A percentile compares a stretch with the other conserved stretches of the same genome.
phyloP scores from a whole-genome alignment of 768 basidiomycete species.

The Leccinum rimulosum region DNA sequence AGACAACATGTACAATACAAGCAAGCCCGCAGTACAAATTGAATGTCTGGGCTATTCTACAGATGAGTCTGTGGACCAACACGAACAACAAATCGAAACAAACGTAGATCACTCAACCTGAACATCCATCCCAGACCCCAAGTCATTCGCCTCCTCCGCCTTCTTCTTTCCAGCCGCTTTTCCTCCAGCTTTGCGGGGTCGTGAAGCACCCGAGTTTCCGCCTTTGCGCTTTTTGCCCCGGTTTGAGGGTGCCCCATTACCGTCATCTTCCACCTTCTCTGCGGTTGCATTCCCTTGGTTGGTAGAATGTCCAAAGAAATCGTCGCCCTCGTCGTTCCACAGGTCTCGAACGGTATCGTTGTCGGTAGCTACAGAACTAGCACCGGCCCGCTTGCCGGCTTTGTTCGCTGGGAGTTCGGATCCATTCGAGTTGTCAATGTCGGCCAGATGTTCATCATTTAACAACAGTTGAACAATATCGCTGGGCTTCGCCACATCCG shows the following conservation, averaged over 20 bases:
- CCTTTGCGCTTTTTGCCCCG: constrained; percentile 36
- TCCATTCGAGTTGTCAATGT: constrained; percentile 50
- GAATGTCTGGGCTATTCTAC: constrained; percentile 32
- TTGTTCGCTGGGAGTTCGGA: constrained; percentile 36
- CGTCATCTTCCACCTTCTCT: constrained; percentile 34
- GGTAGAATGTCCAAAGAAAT: constrained; percentile 71
- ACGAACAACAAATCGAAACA: constrained; percentile 12
- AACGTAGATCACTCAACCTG: constrained; percentile 24
- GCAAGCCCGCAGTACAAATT: constrained; percentile 23
- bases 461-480: constrained; percentile 95
- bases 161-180: constrained; percentile 33
- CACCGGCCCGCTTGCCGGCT: constrained; percentile 34
- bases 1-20: constrained; percentile 29
- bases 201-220: constrained; percentile 17
- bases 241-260: constrained; percentile 20
- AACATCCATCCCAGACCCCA: constrained; percentile 25
- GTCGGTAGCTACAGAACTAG: constrained; percentile 31
- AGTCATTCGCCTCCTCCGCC: constrained; percentile 22
- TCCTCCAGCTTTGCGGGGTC: constrained; percentile 33
- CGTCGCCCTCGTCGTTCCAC: constrained; percentile 86
- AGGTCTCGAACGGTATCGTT: constrained; percentile 54
- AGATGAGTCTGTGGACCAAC: constrained; percentile 16
- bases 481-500: constrained; percentile 89
- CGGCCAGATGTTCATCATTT: constrained; percentile 90
- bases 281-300: constrained; percentile 16